Evolutionary conservation across 257 asterid genomes (phyloP), one percentile per base, ranked within the genome.

Genomic region (Penstemon barbatus): DNA sequence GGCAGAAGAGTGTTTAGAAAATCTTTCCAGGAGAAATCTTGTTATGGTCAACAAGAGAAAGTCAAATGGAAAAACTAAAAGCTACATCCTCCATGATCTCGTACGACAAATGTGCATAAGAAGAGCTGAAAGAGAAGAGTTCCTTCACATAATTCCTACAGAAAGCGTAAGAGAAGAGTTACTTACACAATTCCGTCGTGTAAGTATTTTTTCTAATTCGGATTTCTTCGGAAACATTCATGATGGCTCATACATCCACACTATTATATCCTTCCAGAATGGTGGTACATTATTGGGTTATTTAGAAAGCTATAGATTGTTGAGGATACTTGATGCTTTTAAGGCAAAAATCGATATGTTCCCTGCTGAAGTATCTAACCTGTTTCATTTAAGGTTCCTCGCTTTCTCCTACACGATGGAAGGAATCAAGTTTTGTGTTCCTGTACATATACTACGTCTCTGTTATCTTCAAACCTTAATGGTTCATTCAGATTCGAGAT

Each of bases 11-110:
- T 68, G 41, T 33, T 41, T 73, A 4, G 12, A 48, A 4, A 43
- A 66, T 18, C 73, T 58, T 36, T 10, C 56, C 5, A 46, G 60
- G 5, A 64, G 60, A 55, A 72, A 36, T 50, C 65, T 72, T 41
- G 4, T 72, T 38, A 6, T 71, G 6, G 66, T 46, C 36, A 15
- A 43, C 12, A 39, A 42, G 36, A 9, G 15, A 9, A 66, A 39
- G 33, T 58, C 2, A 6, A 43, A 12, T 1, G 58, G 63, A 0
- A 65, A 52, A 37, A 73, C 60, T 4, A 51, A 66, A 37, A 4
- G 49, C 0, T 50, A 65, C 8, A 43, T 4, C 5, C 19, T 66
- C 19, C 73, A 73, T 66, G 73, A 66, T 65, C 45, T 58, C 0
- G 8, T 66, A n/a, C 51, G 65, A 12, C 41, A 66, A 5, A 12